A percentile compares a stretch with the other conserved stretches of the same genome.
Conservation (phyloP, 768 basidiomycete species). For the Phaffia australis region DNA sequence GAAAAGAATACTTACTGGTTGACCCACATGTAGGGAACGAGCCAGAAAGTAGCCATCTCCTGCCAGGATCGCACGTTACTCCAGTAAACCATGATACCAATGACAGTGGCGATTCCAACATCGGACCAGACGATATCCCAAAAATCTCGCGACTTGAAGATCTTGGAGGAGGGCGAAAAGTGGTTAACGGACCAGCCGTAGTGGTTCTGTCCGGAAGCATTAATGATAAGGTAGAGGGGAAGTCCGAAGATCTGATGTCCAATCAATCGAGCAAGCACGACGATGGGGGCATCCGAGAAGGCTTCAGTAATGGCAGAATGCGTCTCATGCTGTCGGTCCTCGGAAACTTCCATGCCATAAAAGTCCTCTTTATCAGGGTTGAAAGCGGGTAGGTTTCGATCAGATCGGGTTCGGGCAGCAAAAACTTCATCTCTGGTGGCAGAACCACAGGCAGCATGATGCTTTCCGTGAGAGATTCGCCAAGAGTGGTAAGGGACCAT, state of each 20-base stretch:
- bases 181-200: conserved; percentile 54
- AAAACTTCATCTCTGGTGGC: conserved; percentile 93
- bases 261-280: conserved; percentile 36
- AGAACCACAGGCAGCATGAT: conserved; percentile 92
- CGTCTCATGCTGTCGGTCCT: conserved; percentile 32
- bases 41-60: conserved; percentile 56
- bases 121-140: conserved; percentile 71
- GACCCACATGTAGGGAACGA: conserved; percentile 76
- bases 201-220: conserved; percentile 66
- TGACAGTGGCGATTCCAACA: conserved; percentile 51
- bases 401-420: conserved; percentile 72
- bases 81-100: conserved; percentile 1
- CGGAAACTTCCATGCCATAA: conserved; percentile 28
- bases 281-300: conserved; percentile 77
- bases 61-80: conserved; percentile 45
- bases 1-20: conserved; percentile 32
- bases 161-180: conserved; percentile 51
- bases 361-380: conserved; percentile 43
- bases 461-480: conserved; percentile 86
- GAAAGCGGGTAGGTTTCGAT: conserved; percentile 49
- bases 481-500: conserved; percentile 96
- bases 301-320: conserved; percentile 55
- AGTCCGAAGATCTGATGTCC: conserved; percentile 61
- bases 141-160: conserved; percentile 37
- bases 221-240: conserved; percentile 70